A percentile compares a stretch with the other conserved stretches of the same genome.
Conservation (phyloP, 2,329 filamentous ascomycete genomes). For the Tricladium varicosporioides region DNA sequence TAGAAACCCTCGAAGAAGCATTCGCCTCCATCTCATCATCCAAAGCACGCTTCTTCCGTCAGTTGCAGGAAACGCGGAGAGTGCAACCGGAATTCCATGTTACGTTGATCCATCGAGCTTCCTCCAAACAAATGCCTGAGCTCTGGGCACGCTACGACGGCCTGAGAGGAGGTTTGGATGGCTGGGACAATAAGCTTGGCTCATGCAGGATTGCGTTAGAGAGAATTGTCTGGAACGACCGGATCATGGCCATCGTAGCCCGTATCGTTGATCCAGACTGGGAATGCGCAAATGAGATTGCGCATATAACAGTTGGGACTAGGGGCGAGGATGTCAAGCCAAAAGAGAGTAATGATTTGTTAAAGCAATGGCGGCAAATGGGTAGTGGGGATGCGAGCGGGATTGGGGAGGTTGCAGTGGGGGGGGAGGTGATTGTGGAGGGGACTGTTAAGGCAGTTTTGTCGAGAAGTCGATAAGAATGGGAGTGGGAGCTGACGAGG, state of each 20-base stretch:
- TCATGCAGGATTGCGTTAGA: conserved; percentile 63
- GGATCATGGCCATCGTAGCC: conserved; percentile 89
- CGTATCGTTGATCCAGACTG: conserved; percentile 63
- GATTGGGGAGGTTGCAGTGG: conserved; percentile 32
- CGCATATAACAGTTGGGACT: conserved; percentile 91
- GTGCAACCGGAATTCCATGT: conserved; percentile 89
- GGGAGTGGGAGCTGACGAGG: too few species aligned
- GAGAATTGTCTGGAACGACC: conserved; percentile 77
- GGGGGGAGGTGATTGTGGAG: conserved; percentile 25
- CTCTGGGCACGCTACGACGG: conserved; percentile 73
- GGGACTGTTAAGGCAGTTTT: conserved; percentile 32
- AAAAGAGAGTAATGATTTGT: conserved; percentile 86
- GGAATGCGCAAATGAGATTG: conserved; percentile 72
- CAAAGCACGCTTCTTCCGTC: conserved; percentile 67
- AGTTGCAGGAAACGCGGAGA: conserved; percentile 70
- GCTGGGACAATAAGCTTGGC: conserved; percentile 54
- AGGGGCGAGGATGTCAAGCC: conserved; percentile 74
- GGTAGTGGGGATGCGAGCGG: conserved; percentile 40
- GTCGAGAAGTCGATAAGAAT: conserved; percentile 23
- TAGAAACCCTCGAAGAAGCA: conserved; percentile 61
- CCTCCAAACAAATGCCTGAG: conserved; percentile 56
- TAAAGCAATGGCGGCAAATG: conserved; percentile 70
- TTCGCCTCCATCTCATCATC: conserved; percentile 58
- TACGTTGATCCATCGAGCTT: conserved; percentile 82
- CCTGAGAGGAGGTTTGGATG: conserved; percentile 47